These are phyloP conservation scores for Dioszegia hungarica DNA, from an alignment of 768 basidiomycete species.

Conservation along the genomic window DNA sequence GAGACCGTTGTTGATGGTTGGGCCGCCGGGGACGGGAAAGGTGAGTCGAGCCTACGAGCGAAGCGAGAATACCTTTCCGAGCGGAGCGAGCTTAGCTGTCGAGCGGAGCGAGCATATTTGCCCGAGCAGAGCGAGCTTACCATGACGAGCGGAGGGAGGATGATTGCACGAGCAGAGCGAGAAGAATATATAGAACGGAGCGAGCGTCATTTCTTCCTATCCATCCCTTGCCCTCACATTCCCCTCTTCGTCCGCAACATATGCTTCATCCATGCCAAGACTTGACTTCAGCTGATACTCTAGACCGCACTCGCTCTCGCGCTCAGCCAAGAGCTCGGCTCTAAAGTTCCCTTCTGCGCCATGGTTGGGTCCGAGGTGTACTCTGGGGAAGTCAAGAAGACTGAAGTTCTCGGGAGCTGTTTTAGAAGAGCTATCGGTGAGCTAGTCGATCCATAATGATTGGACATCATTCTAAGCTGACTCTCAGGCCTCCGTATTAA, in stretches of 20 bases:
- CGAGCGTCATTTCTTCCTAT: too few species aligned
- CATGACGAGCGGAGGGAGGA: neutral
- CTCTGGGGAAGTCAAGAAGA: conserved; percentile 96
- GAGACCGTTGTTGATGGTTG: conserved; percentile 82
- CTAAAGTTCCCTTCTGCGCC: conserved; percentile 94
- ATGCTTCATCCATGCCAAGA: too few species aligned
- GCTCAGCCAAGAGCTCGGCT: conserved; percentile 86
- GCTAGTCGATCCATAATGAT: conserved; percentile 38
- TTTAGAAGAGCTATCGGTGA: conserved; percentile 92
- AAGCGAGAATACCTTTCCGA: too few species aligned
- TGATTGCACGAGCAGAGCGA: too few species aligned
- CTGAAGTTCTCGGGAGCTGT: conserved; percentile 89
- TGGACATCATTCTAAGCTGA: neutral
- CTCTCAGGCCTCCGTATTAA: conserved; percentile 84
- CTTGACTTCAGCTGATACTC: too few species aligned
- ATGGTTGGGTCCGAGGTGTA: conserved; percentile 99
- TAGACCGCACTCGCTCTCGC: conserved; percentile 89
- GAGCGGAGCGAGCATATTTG: too few species aligned
- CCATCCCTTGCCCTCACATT: too few species aligned
- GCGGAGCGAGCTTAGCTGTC: too few species aligned
- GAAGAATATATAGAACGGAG: too few species aligned
- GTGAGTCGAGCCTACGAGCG: conserved; percentile 17
- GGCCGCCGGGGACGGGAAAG: conserved; percentile 95
- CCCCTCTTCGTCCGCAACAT: too few species aligned
- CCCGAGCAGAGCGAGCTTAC: too few species aligned